Base-by-base conservation (phyloP, 2,329 filamentous ascomycete species). In the Alternaria ethzedia region DNA sequence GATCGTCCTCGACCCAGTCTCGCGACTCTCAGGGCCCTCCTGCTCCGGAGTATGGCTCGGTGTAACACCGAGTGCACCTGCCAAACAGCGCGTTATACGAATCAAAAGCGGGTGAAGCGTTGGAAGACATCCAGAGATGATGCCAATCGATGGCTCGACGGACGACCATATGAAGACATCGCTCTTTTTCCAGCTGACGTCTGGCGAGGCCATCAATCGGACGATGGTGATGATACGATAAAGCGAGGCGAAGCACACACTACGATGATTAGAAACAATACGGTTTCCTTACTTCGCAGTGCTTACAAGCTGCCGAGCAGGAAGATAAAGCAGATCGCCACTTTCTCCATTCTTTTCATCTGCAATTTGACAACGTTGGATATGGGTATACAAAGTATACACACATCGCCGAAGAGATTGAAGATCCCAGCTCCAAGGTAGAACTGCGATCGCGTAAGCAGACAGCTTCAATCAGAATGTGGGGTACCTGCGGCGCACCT, bases 111-210 rank as follows among this genome's bases (percentile, higher is more conserved):
- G 36, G 15, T 41, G 36, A 17, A 41, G 36, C n/a, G 36, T 41
- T 41, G 36, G 36, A 17, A 41, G 36, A 41, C 36, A 74, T 12
- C 66, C 72, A 10, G 65, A 69, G 21, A 75, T 75, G 21, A 75
- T 73, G 21, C 71, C 72, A 15, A 75, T 61, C 3, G 68, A 70
- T 0, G 70, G 72, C 43, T 75, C 72, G 32, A 75, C 70, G 11
- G 57, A 63, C 4, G 67, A 69, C 72, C 72, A 75, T 55, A 75
- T 71, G 64, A 74, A 73, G 28, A 72, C 70, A 30, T 73, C 70
- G 54, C 65, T 69, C 54, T 71, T 75, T 5, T 71, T 67, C 70
- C 71, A 75, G 61, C 68, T 71, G 52, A 73, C 70, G 45, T 73
- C 70, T 21, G 26, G 60, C 5, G 66, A 61, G 44, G 47, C 46